Evolutionary conservation across 2,329 filamentous ascomycete genomes (phyloP).

Genomic region (Stemphylium vesicarium): DNA sequence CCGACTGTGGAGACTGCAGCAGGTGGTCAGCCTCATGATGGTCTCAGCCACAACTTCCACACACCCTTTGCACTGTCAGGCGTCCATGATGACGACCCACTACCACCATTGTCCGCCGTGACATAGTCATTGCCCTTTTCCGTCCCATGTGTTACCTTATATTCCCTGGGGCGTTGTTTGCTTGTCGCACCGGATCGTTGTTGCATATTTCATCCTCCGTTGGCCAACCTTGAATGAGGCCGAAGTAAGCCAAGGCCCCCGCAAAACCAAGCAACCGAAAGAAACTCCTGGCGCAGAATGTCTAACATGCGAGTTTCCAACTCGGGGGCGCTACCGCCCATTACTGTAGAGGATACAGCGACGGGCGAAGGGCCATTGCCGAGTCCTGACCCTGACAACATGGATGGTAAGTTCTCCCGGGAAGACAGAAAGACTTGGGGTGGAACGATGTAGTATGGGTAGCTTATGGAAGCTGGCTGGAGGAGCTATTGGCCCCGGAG

Average conservation of each 20-base stretch:
- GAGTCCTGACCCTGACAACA: slow-evolving; percentile 27
- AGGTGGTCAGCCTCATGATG: slow-evolving; percentile 16
- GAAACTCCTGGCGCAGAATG: slow-evolving; percentile 5
- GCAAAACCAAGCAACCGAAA: neutral
- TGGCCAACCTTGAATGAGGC: slow-evolving; percentile 6
- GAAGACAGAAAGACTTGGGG: neutral
- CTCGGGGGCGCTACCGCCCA: slow-evolving; percentile 35
- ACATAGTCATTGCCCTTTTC: neutral
- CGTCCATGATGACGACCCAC: slow-evolving; percentile 5
- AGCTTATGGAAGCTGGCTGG: neutral
- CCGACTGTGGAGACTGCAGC: slow-evolving; percentile 1
- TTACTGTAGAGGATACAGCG: slow-evolving; percentile 45
- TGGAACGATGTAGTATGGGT: neutral
- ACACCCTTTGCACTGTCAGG: slow-evolving; percentile 4
- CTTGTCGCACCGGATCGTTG: slow-evolving; percentile 1
- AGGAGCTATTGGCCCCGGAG: neutral
- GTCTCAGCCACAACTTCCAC: slow-evolving; percentile 9
- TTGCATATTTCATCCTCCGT: neutral
- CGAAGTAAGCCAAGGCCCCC: neutral
- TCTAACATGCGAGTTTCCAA: slow-evolving; percentile 12
- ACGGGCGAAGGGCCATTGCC: slow-evolving; percentile 28
- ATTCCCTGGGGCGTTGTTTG: slow-evolving; percentile 1
- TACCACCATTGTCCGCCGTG: neutral
- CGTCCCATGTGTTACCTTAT: neutral
- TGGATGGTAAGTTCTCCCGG: slow-evolving; percentile 16